A percentile compares a stretch with the other conserved stretches of the same genome.
Conservation (phyloP, 306 rosid genomes). For the Luffa acutangula region DNA sequence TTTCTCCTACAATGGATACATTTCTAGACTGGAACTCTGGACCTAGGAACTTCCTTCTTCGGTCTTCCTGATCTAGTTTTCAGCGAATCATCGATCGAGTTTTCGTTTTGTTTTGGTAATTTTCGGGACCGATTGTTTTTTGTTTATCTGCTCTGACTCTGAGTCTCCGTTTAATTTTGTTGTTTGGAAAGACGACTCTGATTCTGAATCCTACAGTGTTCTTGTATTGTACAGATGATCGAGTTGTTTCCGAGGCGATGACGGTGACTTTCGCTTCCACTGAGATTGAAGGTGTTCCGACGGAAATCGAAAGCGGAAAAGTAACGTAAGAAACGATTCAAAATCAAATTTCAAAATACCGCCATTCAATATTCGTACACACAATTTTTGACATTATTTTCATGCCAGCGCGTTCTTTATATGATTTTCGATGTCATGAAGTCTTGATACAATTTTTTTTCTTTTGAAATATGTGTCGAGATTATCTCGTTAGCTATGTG, state of each 20-base stretch:
- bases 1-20: not conserved
- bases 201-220: not conserved
- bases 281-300: not conserved
- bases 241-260: not conserved
- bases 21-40: not conserved
- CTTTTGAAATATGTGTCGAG: not conserved
- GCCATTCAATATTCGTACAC: not conserved
- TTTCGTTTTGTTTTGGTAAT: not conserved
- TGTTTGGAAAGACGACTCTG: not conserved
- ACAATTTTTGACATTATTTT: not conserved
- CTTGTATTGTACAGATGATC: not conserved
- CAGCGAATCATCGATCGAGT: not conserved
- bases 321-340: not conserved
- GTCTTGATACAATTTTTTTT: too few relatives aligned
- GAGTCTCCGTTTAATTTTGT: not conserved
- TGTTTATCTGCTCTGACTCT: not conserved
- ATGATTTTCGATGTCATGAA: not conserved
- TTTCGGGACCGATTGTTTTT: not conserved
- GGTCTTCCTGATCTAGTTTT: not conserved
- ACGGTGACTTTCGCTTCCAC: not conserved
- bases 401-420: not conserved
- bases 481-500: not conserved
- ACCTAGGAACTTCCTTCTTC: not conserved
- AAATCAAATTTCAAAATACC: not conserved
- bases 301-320: not conserved